phyloP scores from a whole-genome alignment of 305 asterid genomes.

The Fraxinus albicans region DNA sequence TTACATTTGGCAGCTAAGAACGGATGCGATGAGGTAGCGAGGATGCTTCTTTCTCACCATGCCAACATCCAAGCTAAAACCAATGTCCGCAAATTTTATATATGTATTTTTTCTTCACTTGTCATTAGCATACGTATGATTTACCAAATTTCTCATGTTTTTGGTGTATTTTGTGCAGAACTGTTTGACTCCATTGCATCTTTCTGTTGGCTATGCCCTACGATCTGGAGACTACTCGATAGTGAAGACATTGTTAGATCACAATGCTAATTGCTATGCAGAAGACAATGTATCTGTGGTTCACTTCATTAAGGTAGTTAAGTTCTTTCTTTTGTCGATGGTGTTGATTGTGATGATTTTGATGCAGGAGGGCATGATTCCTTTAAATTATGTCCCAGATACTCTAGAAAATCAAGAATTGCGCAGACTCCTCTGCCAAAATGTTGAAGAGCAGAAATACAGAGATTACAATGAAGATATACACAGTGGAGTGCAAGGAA shows the following conservation, averaged over 20 bases:
- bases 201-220: constrained; percentile 43
- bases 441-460: constrained; percentile 42
- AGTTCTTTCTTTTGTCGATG: background rate
- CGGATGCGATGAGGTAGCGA: constrained; percentile 38
- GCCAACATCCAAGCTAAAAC: constrained; percentile 43
- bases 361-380: constrained; percentile 70
- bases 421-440: constrained; percentile 36
- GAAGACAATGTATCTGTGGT: constrained; percentile 32
- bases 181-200: constrained; percentile 42
- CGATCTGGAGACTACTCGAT: constrained; percentile 38
- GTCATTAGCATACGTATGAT: background rate
- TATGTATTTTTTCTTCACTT: background rate
- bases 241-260: constrained; percentile 26
- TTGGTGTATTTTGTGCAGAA: constrained; percentile 29
- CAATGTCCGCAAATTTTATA: constrained; percentile 27
- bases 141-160: background rate
- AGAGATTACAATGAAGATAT: background rate
- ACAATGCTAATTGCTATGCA: constrained; percentile 42
- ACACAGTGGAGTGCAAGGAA: constrained; percentile 37
- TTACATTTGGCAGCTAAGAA: constrained; percentile 53
- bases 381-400: constrained; percentile 61
- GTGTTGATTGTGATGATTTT: constrained; percentile 12
- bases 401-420: constrained; percentile 48
- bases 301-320: too few species aligned
- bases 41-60: constrained; percentile 36